These are phyloP conservation scores for Ambrosia trifida DNA, from an alignment of 129 eudicot species.

Conservation along the genomic window DNA sequence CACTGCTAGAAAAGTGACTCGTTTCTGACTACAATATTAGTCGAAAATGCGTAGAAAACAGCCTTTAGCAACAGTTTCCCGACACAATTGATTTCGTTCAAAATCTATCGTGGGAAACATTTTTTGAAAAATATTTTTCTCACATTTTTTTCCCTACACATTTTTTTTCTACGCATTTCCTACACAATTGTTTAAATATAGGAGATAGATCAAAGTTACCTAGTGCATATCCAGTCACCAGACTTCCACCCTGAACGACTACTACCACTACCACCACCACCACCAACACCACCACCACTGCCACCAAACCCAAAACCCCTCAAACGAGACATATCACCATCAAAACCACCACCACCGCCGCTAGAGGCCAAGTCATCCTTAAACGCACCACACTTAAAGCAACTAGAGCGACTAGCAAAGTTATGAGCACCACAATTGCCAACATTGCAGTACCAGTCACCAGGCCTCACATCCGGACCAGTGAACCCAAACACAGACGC, in stretches of 20 bases:
- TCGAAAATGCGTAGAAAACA: too few species aligned
- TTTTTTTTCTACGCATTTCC: too few species aligned
- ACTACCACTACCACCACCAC: conserved; percentile 40
- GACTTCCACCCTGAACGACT: conserved; percentile 77
- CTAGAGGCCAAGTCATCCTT: conserved; percentile 64
- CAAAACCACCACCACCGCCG: conserved; percentile 43
- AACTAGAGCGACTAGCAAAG: conserved; percentile 96
- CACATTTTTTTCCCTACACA: too few species aligned
- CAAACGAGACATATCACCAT: conserved; percentile 38
- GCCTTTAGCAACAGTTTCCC: too few species aligned
- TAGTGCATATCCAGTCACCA: conserved; percentile 90
- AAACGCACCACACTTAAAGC: conserved; percentile 94
- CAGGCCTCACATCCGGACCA: conserved; percentile 97
- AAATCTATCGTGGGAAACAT: too few species aligned
- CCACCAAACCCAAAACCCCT: conserved; percentile 52
- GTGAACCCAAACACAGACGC: conserved; percentile 48
- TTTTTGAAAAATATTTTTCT: too few species aligned
- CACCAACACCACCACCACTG: conserved; percentile 34
- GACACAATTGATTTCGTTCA: too few species aligned
- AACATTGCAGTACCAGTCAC: conserved; percentile 93
- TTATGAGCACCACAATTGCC: conserved; percentile 97
- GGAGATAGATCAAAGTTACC: conserved; percentile 26
- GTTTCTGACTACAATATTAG: too few species aligned
- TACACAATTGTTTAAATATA: not conserved
- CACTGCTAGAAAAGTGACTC: too few species aligned